Base-by-base conservation (phyloP, 202 grass and related monocot genomes). In the Elaeis oleifera region DNA sequence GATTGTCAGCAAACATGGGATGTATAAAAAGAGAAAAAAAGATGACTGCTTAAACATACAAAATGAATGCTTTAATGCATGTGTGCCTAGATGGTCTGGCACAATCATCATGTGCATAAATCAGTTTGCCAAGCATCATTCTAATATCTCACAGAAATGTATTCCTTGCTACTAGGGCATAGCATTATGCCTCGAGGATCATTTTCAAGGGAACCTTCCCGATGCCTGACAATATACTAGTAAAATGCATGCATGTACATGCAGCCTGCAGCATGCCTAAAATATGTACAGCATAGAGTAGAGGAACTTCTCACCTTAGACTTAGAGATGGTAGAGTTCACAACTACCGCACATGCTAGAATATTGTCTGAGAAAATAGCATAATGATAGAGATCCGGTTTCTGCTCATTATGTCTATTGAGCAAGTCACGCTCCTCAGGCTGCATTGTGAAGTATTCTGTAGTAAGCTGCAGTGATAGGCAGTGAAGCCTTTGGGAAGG, bases 311-410 rank as follows among this genome's bases (percentile, higher is more conserved):
- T 65, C 66, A 97, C 92, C 77, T 85, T 85, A 21, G 87, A 80
- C 49, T 72, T 55, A 49, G 59, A 48, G 79, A 91, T 22, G 29
- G 92, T 89, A 48, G 87, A 91, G 79, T 89, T 89, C 49, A 91
- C 75, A 84, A 72, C 87, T 54, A 91, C 92, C 31, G 84, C 66
- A 76, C 76, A 89, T 50, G 92, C 92, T 67, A 97, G 71, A 26
- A 91, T 79, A 60, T 81, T 97, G 73, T 97, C 87, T 23, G 92
- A 89, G 65, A 91, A 91, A 64, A 86, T 80, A 56, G 84, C 87
- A 84, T 83, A 89, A 74, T 97, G 87, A 68, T 91, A 81, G 24
- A 83, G 74, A 67, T 61, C 56, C 19, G 61, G 71, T 68, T 79
- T 63, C 53, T 53, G 48, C 22, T 59, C 68, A 20, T 18, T 79